Percentiles rank a stretch among this genome's conserved stretches.
Evolutionary conservation across 768 basidiomycete species (phyloP).

Genomic region (Boletus subparvulus): DNA sequence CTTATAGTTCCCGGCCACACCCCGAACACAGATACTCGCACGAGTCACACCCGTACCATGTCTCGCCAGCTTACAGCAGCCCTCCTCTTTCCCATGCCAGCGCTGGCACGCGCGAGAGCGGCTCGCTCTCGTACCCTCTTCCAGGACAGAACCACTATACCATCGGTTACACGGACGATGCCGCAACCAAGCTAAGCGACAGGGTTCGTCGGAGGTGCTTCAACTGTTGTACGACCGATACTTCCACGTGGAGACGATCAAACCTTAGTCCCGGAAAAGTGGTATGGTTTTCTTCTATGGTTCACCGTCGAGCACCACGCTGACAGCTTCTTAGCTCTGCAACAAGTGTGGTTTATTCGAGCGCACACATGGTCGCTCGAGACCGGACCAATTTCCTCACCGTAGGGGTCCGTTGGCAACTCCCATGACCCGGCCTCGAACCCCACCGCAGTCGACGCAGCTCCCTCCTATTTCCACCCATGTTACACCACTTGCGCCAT

Average conservation of each 20-base stretch:
- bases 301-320: slow-evolving; percentile 4
- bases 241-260: slow-evolving; percentile 76
- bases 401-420: slow-evolving; percentile 68
- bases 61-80: slow-evolving; percentile 26
- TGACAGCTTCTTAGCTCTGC: slow-evolving; percentile 35
- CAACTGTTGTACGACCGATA: slow-evolving; percentile 85
- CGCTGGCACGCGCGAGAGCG: slow-evolving; percentile 23
- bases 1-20: slow-evolving; percentile 28
- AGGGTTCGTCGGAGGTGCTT: slow-evolving; percentile 75
- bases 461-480: slow-evolving; percentile 47
- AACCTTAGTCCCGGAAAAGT: slow-evolving; percentile 83
- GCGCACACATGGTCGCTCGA: slow-evolving; percentile 73
- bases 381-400: slow-evolving; percentile 81
- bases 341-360: slow-evolving; percentile 80
- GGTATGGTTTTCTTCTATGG: slow-evolving; percentile 31
- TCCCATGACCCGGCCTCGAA: slow-evolving; percentile 46
- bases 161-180: slow-evolving; percentile 69
- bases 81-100: slow-evolving; percentile 27
- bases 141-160: slow-evolving; percentile 39
- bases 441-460: slow-evolving; percentile 47
- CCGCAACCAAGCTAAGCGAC: slow-evolving; percentile 76
- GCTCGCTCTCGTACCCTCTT: slow-evolving; percentile 35
- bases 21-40: slow-evolving; percentile 33
- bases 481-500: slow-evolving; percentile 41
- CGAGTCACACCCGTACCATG: slow-evolving; percentile 34